Percentiles rank a stretch among this genome's conserved stretches.
phyloP scores from a whole-genome alignment of 768 basidiomycete genomes.

The Hericium rajendrae region DNA sequence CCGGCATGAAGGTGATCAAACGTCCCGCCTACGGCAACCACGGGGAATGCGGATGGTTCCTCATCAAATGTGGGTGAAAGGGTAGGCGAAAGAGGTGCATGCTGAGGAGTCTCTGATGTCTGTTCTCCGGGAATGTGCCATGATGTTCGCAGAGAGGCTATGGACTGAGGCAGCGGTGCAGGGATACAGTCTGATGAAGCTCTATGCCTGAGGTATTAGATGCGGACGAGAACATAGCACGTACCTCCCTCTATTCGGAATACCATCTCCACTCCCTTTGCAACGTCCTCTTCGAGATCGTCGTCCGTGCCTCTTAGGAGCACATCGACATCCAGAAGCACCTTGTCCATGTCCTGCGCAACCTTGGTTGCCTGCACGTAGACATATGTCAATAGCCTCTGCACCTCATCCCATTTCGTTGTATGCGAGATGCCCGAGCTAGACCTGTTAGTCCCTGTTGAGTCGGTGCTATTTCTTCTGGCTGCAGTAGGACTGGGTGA shows the following conservation, averaged over 20 bases:
- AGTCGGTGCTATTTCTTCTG: slow-evolving; percentile 2
- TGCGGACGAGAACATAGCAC: slow-evolving; percentile 7
- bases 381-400: slow-evolving; percentile 68
- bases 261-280: slow-evolving; percentile 25
- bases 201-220: not conserved
- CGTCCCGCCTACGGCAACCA: slow-evolving; percentile 87
- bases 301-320: slow-evolving; percentile 51
- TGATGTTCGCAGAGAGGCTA: slow-evolving; percentile 8
- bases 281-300: slow-evolving; percentile 28
- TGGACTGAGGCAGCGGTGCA: slow-evolving; percentile 12
- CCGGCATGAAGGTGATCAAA: slow-evolving; percentile 98
- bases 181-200: slow-evolving; percentile 12
- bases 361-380: slow-evolving; percentile 81
- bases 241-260: slow-evolving; percentile 14
- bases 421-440: slow-evolving; percentile 28
- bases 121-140: slow-evolving; percentile 11
- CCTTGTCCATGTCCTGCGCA: slow-evolving; percentile 54
- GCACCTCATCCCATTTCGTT: slow-evolving; percentile 54
- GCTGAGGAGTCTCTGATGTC: not conserved
- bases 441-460: slow-evolving; percentile 5
- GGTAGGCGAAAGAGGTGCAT: not conserved
- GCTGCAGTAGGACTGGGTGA: slow-evolving; percentile 1
- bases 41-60: slow-evolving; percentile 36
- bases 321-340: slow-evolving; percentile 73
- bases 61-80: slow-evolving; percentile 6